Evolutionary conservation across 225 moss, liverwort and hornwort genomes (phyloP).

Genomic region (Asterella californica): DNA sequence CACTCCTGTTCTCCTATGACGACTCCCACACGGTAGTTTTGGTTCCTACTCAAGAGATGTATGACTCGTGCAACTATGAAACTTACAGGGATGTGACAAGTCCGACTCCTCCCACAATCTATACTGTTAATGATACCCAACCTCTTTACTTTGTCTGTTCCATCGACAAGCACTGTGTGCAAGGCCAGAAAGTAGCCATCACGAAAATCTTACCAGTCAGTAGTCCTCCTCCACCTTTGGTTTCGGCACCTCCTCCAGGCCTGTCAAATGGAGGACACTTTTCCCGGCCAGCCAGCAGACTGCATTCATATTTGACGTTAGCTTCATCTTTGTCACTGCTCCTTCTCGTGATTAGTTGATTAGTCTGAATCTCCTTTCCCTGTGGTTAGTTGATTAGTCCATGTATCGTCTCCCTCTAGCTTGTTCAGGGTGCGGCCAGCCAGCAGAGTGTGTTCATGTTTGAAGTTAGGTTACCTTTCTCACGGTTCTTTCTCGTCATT

Average conservation of each 20-base stretch:
- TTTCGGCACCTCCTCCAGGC: background rate
- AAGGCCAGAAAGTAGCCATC: constrained; percentile 21
- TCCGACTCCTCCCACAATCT: constrained; percentile 10
- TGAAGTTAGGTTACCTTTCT: no score
- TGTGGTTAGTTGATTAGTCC: no score
- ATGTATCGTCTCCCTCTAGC: no score
- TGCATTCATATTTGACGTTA: background rate
- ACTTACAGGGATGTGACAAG: constrained; percentile 10
- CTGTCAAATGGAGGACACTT: background rate
- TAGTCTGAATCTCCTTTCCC: no score
- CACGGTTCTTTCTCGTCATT: no score
- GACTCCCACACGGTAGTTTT: constrained; percentile 23
- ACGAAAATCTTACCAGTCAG: background rate
- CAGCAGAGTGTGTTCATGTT: no score
- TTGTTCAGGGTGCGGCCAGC: no score
- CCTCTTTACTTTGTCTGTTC: constrained; percentile 23
- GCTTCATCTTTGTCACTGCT: background rate
- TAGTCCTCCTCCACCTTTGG: background rate
- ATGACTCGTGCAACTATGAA: constrained; percentile 12
- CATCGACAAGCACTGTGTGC: constrained; percentile 9
- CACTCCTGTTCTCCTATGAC: constrained; percentile 5
- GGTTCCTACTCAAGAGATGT: constrained; percentile 5
- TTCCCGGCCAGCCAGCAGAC: background rate
- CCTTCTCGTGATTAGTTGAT: no score
- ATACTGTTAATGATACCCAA: constrained; percentile 2